A percentile compares a stretch with the other conserved stretches of the same genome.
Conservation (phyloP, 352 stramenopile genomes). For the Pythium periplocum region DNA sequence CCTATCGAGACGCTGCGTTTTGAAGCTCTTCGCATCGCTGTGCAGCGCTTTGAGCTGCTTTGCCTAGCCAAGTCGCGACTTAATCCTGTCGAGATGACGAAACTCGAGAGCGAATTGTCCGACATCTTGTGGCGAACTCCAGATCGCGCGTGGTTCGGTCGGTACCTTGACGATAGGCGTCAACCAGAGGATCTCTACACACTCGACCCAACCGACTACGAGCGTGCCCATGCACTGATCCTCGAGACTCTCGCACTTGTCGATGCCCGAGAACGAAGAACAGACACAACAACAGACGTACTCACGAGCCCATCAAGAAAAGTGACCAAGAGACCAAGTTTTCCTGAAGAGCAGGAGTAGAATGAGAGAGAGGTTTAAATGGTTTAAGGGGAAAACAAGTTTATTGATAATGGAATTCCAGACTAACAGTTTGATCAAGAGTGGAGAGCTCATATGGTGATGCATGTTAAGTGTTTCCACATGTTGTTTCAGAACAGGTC, state of each 20-base stretch:
- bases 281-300: too few relatives aligned
- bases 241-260: constrained; percentile 50
- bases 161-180: constrained; percentile 10
- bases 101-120: constrained; percentile 44
- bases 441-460: constrained; percentile 22
- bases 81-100: constrained; percentile 33
- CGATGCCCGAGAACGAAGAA: constrained; percentile 1
- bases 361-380: too few relatives aligned
- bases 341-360: too few relatives aligned
- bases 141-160: constrained; percentile 50
- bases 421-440: too few relatives aligned
- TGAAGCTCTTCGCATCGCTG: constrained; percentile 59
- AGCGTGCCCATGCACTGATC: constrained; percentile 48
- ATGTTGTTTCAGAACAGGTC: constrained; percentile 21
- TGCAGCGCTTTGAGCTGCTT: constrained; percentile 65
- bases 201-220: constrained; percentile 61
- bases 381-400: too few relatives aligned
- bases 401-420: too few relatives aligned
- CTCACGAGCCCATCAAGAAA: neutral
- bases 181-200: constrained; percentile 54
- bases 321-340: neutral
- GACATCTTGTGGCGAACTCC: constrained; percentile 55
- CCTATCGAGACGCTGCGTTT: constrained; percentile 69
- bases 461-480: constrained; percentile 24
- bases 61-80: constrained; percentile 36